Evolutionary conservation across 306 rosid species (phyloP).

Genomic region (Castanea sativa): DNA sequence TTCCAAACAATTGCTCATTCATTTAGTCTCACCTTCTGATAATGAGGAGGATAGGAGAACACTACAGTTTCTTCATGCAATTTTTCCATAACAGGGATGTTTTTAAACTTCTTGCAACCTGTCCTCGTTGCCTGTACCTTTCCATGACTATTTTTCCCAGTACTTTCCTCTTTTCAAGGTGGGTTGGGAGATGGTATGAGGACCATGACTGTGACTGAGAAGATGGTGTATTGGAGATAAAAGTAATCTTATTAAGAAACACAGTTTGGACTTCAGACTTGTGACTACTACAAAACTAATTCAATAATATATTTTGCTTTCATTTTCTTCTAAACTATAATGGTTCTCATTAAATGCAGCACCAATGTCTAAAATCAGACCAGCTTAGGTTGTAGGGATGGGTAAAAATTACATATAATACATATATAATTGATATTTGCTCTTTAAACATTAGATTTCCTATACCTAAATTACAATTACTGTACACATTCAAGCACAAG

Average conservation of each 20-base stretch:
- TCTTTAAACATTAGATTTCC: background rate
- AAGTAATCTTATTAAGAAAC: background rate
- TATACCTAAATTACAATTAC: conserved; percentile 10
- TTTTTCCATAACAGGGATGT: background rate
- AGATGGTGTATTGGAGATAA: too few relatives aligned
- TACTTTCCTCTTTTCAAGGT: background rate
- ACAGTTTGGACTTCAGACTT: background rate
- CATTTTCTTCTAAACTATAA: background rate
- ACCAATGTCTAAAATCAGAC: background rate
- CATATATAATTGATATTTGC: background rate
- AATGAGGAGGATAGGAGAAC: background rate
- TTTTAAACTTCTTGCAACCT: background rate
- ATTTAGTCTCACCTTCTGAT: conserved; percentile 50
- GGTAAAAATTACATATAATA: background rate
- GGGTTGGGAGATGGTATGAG: background rate
- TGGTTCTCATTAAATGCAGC: background rate
- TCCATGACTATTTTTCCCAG: background rate
- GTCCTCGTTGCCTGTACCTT: background rate
- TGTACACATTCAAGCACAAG: conserved; percentile 63
- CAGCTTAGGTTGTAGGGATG: background rate
- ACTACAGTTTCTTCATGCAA: background rate
- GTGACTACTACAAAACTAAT: background rate
- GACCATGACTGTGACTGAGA: background rate
- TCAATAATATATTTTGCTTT: background rate
- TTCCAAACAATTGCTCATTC: conserved; percentile 66